Evolutionary conservation across 495 filamentous ascomycete genomes (phyloP).

Genomic region (Jackrogersella multiformis): DNA sequence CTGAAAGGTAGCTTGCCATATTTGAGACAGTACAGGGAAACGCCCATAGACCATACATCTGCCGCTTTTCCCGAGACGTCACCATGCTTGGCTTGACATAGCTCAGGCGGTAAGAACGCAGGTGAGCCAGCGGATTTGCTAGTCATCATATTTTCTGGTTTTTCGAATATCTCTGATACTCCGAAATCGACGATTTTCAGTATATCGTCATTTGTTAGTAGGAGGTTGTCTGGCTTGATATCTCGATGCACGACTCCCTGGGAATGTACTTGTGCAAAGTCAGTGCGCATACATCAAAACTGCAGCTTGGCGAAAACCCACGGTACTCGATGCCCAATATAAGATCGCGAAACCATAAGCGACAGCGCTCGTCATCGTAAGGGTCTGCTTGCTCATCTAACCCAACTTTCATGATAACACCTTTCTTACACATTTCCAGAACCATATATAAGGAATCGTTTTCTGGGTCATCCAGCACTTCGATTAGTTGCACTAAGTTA

Average conservation of each 20-base stretch:
- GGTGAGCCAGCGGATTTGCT: constrained; percentile 95
- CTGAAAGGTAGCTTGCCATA: constrained; percentile 91
- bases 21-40: constrained; percentile 90
- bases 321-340: constrained; percentile 95
- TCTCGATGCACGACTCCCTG: constrained; percentile 97
- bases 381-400: constrained; percentile 84
- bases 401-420: constrained; percentile 95
- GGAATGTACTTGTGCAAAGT: constrained; percentile 70
- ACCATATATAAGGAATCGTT: constrained; percentile 99
- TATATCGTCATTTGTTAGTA: constrained; percentile 88
- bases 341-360: constrained; percentile 93
- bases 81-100: constrained; percentile 89
- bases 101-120: constrained; percentile 91
- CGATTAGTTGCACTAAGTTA: constrained; percentile 90
- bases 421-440: constrained; percentile 98
- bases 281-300: constrained; percentile 2
- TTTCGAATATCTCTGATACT: constrained; percentile 98
- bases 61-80: constrained; percentile 88
- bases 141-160: constrained; percentile 86
- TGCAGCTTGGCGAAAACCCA: constrained; percentile 51
- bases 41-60: constrained; percentile 99
- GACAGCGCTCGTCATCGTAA: constrained; percentile 83
- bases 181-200: constrained; percentile 98
- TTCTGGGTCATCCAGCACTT: constrained; percentile 93
- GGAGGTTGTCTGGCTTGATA: constrained; percentile 97